Evolutionary conservation across 495 filamentous ascomycete species (phyloP), one percentile per base, ranked within the genome.

Genomic region (Pseudevernia furfuracea): DNA sequence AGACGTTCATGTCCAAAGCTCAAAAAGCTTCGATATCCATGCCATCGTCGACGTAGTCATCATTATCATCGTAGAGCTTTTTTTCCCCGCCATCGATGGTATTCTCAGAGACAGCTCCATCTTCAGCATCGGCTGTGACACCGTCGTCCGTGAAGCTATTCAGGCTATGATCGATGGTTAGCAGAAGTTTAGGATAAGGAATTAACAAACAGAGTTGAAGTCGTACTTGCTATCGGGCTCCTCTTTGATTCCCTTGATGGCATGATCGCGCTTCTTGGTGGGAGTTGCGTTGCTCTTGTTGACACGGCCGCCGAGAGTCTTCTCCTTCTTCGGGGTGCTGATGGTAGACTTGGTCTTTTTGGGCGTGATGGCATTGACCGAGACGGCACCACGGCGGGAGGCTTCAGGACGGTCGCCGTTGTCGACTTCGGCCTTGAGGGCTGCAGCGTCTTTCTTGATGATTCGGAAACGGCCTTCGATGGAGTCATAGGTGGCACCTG

Each of bases 401-500:
- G 62, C 62, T 11, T 66, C 68, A 21, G 67, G 62, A 43, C 71
- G 65, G 2, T 59, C 53, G 30, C 70, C 73, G 36, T 52, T 59
- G 4, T 74, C 71, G 30, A 71, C 62, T 59, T 71, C 76, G 2
- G 58, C 57, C 36, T 69, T 68, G 15, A 78, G 66, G 7, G 53
- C 58, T 0, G 34, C 60, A 17, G 73, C 76, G 21, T 68, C 70
- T 8, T 70, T 71, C 48, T 70, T 71, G 61, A 74, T 69, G 17
- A 67, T 58, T 15, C 76, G 71, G 70, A 78, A 75, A 6, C 71
- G 73, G 39, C 74, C 74, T 62, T 78, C 76, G 58, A 78, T 72
- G 34, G 71, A 66, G 66, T 78, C 73, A 53, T 77, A 78, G n/a
- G 76, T 78, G 3, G 76, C 73, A 8, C 73, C 73, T 71, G 46